Evolutionary conservation across 2,329 filamentous ascomycete species (phyloP), one percentile per base, ranked within the genome.

Genomic region (Aspergillus terreus): DNA sequence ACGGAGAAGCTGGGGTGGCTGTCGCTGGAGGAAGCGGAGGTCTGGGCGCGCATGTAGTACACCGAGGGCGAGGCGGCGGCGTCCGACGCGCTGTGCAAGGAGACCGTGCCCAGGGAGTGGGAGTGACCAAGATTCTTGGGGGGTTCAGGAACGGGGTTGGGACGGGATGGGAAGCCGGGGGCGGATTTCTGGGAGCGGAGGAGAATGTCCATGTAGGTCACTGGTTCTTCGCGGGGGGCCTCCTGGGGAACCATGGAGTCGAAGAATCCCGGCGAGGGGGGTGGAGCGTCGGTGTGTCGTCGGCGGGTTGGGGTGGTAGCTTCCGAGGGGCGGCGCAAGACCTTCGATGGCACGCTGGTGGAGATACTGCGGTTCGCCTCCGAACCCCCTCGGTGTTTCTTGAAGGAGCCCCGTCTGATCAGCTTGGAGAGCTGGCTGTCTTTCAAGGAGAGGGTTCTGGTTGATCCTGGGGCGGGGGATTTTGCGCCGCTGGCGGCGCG

Each of bases 231-330:
- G 14, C 49, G 36, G 4, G 50, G 41, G 9, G 19, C 36, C 17
- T 35, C 3, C 30, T 36, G 15, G 53, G 45, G 21, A 51, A 9
- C 53, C 19, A 59, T 42, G 14, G 60, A 56, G 12, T 64, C 59
- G 27, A 71, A 49, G 47, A 71, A 59, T 3, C 58, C 60, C 4
- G 63, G 56, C 6, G 66, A 66, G 4, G 70, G 68, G n/a, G 63
- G 60, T 15, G 70, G 69, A 23, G 70, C 71, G 47, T 73, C 71
- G 12, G 71, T 74, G 57, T 74, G 71, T 48, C 71, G 63, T 54
- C 71, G 65, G 50, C 63, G 66, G 40, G 56, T 47, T 6, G 23
- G 23, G 27, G 58, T 44, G 17, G 59, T 44, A 15, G 61, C 56
- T 27, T 54, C 48, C 7, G 62, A 57, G 23, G 57, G 52, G 35